These are phyloP conservation scores for Nemophila menziesii DNA, from an alignment of 257 asterid species.

Conservation along the genomic window DNA sequence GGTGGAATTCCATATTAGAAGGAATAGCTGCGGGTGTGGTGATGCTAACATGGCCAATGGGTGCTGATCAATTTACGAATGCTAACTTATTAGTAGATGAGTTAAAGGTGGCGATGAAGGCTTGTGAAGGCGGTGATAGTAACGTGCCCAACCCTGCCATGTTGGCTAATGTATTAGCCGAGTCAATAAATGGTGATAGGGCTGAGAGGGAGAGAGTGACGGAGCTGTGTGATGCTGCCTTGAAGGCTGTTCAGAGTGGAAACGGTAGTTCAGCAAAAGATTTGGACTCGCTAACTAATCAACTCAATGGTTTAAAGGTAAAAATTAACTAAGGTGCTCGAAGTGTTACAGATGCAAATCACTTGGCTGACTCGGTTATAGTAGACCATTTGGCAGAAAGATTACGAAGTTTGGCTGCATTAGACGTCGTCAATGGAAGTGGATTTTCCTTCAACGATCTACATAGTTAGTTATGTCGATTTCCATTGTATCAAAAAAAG, in stretches of 20 bases:
- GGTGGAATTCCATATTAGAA: constrained; percentile 66
- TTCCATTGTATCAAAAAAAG: no score
- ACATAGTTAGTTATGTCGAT: no score
- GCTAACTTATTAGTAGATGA: constrained; percentile 53
- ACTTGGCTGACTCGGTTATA: no score
- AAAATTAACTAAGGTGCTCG: no score
- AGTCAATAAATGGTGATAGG: constrained; percentile 11
- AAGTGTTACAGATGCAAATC: no score
- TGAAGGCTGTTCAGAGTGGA: constrained; percentile 29
- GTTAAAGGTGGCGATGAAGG: constrained; percentile 36
- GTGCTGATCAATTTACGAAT: constrained; percentile 53
- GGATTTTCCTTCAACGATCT: no score
- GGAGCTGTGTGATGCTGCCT: constrained; percentile 23
- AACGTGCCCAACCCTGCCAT: constrained; percentile 29
- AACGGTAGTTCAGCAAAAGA: constrained; percentile 47
- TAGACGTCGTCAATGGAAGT: no score
- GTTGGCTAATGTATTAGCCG: constrained; percentile 19
- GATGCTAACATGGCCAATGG: constrained; percentile 78
- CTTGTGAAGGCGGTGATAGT: constrained; percentile 41
- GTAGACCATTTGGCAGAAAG: no score
- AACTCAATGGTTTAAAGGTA: constrained; percentile 5
- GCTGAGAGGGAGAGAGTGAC: constrained; percentile 13
- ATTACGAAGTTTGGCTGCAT: no score
- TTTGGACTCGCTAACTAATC: constrained; percentile 23
- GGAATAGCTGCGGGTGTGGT: constrained; percentile 45